Evolutionary conservation across 2,329 filamentous ascomycete genomes (phyloP), one percentile per base, ranked within the genome.

Genomic region (Aspergillus chevalieri): DNA sequence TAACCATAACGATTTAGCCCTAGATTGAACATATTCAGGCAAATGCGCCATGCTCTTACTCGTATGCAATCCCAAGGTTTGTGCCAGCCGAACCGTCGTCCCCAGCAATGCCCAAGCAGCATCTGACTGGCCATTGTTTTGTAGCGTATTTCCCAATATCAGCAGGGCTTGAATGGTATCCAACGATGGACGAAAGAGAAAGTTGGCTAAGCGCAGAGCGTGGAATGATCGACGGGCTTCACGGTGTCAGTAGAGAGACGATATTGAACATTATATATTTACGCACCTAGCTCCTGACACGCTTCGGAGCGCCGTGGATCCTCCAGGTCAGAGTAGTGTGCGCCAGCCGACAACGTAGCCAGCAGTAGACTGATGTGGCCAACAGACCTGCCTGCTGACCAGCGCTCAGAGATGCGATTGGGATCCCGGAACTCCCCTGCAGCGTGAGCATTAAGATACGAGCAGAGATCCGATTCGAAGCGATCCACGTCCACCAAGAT

Each of bases 201-300:
- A 82, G 51, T 82, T 82, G 3, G 77, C 77, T 49, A 81, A 74
- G 1, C 79, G 74, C 2, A 82, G 67, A 52, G 78, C 80, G 53
- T 82, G 78, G 48, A 65, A 65, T 4, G 59, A 64, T 3, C 59
- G 56, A n/a, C 58, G 60, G 12, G 59, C 63, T 65, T 6, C 9
- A 39, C 9, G 33, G n/a, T 9, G 36, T 39, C 17, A 39, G 36
- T 19, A n/a, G n/a, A 39, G n/a, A 39, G 4, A 17, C 8, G 15
- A 17, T 19, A 39, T 24, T 24, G 6, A 24, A 6, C 6, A 24
- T 7, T 24, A 8, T 24, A 24, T 24, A 24, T 24, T 6, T 24
- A 24, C 24, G 24, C 24, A 24, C 63, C 61, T 22, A 66, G 59
- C 3, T 65, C 59, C 10, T 55, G 61, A 12, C 55, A 54, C 14